These are phyloP conservation scores for Aegle marmelos DNA, from an alignment of 345 rosid species.

Conservation along the genomic window DNA sequence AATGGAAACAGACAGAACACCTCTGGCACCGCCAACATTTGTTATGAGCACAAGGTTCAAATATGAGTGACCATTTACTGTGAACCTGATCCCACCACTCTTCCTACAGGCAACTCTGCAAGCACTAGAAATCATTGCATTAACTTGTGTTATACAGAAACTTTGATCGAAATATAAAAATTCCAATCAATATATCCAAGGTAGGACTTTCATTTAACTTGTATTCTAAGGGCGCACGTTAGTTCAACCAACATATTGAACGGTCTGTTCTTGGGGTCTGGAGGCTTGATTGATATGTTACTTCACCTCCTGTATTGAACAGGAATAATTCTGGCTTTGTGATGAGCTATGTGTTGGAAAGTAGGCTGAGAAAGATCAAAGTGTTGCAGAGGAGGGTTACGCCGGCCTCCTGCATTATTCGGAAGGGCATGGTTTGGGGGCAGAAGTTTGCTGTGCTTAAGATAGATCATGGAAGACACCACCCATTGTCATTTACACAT, in stretches of 20 bases:
- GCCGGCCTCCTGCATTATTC: slow-evolving; percentile 33
- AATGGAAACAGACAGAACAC: slow-evolving; percentile 16
- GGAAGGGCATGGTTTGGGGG: slow-evolving; percentile 39
- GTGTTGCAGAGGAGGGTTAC: slow-evolving; percentile 32
- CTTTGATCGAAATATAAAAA: too few species aligned
- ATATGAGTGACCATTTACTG: slow-evolving; percentile 26
- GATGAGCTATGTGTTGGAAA: slow-evolving; percentile 34
- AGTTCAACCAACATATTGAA: too few species aligned
- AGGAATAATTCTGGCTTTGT: slow-evolving; percentile 34
- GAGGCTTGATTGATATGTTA: too few species aligned
- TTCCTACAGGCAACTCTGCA: slow-evolving; percentile 25
- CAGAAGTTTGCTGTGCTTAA: slow-evolving; percentile 37
- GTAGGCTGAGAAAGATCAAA: slow-evolving; percentile 38
- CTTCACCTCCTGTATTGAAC: slow-evolving; percentile 30
- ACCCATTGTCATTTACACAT: slow-evolving; percentile 25
- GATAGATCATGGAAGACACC: slow-evolving; percentile 34
- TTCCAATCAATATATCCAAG: too few species aligned
- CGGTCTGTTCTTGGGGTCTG: neutral
- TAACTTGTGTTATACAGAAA: too few species aligned
- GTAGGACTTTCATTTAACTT: too few species aligned
- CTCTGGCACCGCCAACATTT: too few species aligned
- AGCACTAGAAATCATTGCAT: too few species aligned
- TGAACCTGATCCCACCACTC: slow-evolving; percentile 26
- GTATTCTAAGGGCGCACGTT: too few species aligned
- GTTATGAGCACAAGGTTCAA: slow-evolving; percentile 25